Evolutionary conservation across 371 early-diverging fungal species (phyloP).

Genomic region (Capillidium heterosporum): DNA sequence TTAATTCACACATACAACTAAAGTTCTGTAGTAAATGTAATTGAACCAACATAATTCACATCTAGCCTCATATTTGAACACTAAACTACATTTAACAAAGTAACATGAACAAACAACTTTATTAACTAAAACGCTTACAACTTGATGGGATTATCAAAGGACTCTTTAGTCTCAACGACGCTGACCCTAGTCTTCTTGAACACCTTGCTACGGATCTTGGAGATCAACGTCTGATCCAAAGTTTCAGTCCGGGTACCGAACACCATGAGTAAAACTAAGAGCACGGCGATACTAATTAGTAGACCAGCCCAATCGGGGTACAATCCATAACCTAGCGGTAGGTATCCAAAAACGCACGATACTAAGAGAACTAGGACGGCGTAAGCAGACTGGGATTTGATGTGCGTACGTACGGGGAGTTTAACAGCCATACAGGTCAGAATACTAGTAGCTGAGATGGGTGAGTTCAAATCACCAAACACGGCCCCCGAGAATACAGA

Average conservation of each 20-base stretch:
- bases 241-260: neutral
- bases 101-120: too few species aligned
- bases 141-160: too few species aligned
- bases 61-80: too few species aligned
- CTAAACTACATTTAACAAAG: too few species aligned
- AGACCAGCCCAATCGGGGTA: slow-evolving; percentile 4
- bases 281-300: neutral
- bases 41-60: too few species aligned
- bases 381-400: slow-evolving; percentile 5
- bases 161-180: too few species aligned
- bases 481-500: slow-evolving; percentile 5
- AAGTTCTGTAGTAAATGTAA: too few species aligned
- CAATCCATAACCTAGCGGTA: slow-evolving; percentile 6
- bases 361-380: neutral
- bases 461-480: slow-evolving; percentile 5
- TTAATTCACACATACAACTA: too few species aligned
- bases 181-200: too few species aligned
- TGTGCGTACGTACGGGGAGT: slow-evolving; percentile 1
- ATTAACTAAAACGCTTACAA: too few species aligned
- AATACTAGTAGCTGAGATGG: slow-evolving; percentile 6
- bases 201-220: too few species aligned
- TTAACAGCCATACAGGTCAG: neutral
- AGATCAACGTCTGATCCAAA: neutral
- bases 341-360: neutral
- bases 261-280: neutral